phyloP scores from a whole-genome alignment of 176 grass and related monocot species.

The Chrysopogon serrulatus region DNA sequence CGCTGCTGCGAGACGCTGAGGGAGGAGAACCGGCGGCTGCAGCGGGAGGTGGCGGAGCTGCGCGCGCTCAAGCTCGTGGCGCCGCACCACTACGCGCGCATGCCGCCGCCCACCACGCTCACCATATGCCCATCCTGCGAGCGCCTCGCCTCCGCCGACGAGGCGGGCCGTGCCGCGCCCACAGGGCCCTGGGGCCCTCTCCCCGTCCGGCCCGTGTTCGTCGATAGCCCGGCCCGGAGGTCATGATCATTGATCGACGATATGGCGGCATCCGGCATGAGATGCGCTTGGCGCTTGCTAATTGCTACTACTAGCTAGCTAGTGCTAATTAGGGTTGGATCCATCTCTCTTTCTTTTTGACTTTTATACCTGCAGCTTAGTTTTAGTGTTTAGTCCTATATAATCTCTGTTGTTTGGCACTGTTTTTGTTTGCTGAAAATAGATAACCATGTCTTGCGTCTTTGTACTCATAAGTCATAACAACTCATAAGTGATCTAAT shows the following conservation, averaged over 20 bases:
- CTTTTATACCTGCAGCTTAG: neutral
- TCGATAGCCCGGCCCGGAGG: constrained; percentile 39
- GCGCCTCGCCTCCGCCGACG: constrained; percentile 27
- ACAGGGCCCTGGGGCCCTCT: constrained; percentile 38
- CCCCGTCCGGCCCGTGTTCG: constrained; percentile 28
- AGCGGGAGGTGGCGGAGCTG: constrained; percentile 82
- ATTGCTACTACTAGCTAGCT: neutral
- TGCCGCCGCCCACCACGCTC: constrained; percentile 83
- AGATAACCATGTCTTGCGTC: neutral
- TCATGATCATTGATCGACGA: neutral
- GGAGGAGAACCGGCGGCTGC: constrained; percentile 77
- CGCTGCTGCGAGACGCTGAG: constrained; percentile 73
- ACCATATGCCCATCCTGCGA: constrained; percentile 92
- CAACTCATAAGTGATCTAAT: constrained; percentile 2
- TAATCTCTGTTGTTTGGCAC: neutral
- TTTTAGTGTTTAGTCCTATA: neutral
- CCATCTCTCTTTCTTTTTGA: neutral
- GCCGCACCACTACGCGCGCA: constrained; percentile 54
- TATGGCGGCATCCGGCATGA: neutral
- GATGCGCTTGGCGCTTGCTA: neutral
- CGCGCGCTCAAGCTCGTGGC: constrained; percentile 67
- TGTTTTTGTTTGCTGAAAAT: neutral
- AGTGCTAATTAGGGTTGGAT: constrained; percentile 2
- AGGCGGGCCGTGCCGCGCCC: neutral
- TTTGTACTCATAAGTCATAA: neutral